Evolutionary conservation across 2,329 filamentous ascomycete genomes (phyloP).

Genomic region (Curvularia verruculosa): DNA sequence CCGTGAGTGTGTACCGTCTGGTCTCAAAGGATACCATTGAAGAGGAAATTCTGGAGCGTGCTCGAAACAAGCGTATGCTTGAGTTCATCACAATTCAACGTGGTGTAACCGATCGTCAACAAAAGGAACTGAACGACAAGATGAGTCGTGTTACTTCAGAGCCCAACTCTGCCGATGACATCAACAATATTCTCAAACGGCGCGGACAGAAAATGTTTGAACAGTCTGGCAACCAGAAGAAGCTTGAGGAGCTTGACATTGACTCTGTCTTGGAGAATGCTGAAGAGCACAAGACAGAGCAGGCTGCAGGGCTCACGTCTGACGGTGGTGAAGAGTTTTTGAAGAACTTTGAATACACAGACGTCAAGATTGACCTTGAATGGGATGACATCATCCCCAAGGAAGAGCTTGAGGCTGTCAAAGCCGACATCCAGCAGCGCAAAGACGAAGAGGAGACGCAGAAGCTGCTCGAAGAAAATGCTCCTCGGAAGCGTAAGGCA

Average conservation of each 20-base stretch:
- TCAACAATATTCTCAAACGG: conserved; percentile 94
- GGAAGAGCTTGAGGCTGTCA: conserved; percentile 86
- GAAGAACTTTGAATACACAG: conserved; percentile 86
- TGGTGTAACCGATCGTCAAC: conserved; percentile 91
- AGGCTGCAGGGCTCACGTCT: conserved; percentile 91
- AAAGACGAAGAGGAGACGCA: conserved; percentile 83
- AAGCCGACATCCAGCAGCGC: conserved; percentile 84
- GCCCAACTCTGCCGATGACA: conserved; percentile 90
- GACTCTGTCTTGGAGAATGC: conserved; percentile 96
- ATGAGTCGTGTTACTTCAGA: conserved; percentile 73
- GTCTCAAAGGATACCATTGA: conserved; percentile 99
- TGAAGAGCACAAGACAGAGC: conserved; percentile 94
- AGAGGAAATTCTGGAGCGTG: conserved; percentile 94
- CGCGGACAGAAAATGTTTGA: conserved; percentile 99
- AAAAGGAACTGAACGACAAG: conserved; percentile 74
- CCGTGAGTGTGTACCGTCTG: conserved; percentile 93
- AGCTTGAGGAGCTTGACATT: conserved; percentile 95
- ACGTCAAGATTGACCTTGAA: conserved; percentile 94
- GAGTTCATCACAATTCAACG: conserved; percentile 98
- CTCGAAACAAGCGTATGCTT: conserved; percentile 94
- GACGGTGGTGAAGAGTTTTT: conserved; percentile 97
- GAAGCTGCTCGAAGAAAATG: conserved; percentile 81
- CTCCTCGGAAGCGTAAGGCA: conserved; percentile 73
- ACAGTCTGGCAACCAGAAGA: conserved; percentile 94
- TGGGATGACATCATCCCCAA: conserved; percentile 99